These are phyloP conservation scores for Fusarium sp. DNA, from an alignment of 2,329 filamentous ascomycete genomes.

Conservation along the genomic window DNA sequence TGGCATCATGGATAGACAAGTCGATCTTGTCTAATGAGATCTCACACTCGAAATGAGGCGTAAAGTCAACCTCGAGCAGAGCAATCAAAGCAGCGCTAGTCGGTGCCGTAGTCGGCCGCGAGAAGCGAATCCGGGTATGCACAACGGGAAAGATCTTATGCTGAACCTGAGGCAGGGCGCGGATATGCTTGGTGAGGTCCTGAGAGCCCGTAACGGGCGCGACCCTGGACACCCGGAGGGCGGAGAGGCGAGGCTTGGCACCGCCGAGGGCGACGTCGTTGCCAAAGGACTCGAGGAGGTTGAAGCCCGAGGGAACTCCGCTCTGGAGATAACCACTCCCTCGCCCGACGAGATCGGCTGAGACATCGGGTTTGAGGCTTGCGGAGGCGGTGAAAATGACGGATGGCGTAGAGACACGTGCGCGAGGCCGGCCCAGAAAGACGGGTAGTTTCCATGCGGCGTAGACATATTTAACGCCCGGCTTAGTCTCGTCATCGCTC, in stretches of 20 bases:
- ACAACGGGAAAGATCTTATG: constrained; percentile 72
- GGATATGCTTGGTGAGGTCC: constrained; percentile 69
- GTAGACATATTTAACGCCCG: constrained; percentile 54
- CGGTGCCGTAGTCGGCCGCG: constrained; percentile 66
- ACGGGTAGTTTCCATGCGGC: constrained; percentile 68
- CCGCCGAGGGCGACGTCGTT: constrained; percentile 69
- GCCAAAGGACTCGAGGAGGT: constrained; percentile 77
- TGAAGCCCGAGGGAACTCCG: constrained; percentile 72
- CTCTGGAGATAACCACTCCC: constrained; percentile 72
- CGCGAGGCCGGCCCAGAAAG: constrained; percentile 65
- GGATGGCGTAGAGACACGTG: constrained; percentile 70
- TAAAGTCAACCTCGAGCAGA: constrained; percentile 76
- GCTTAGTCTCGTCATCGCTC: constrained; percentile 34
- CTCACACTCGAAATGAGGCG: constrained; percentile 71
- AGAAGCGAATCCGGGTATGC: constrained; percentile 76
- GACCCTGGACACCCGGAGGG: constrained; percentile 76
- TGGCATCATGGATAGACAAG: constrained; percentile 64
- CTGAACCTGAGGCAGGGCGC: constrained; percentile 67
- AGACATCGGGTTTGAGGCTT: constrained; percentile 61
- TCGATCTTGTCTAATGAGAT: constrained; percentile 67
- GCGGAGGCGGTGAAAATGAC: constrained; percentile 70
- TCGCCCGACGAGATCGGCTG: constrained; percentile 40
- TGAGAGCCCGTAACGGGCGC: constrained; percentile 70
- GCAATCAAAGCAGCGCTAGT: constrained; percentile 69
- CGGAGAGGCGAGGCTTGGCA: constrained; percentile 71